These are phyloP conservation scores for Diaporthe ampelina DNA, from an alignment of 2,329 filamentous ascomycete species.

Conservation along the genomic window DNA sequence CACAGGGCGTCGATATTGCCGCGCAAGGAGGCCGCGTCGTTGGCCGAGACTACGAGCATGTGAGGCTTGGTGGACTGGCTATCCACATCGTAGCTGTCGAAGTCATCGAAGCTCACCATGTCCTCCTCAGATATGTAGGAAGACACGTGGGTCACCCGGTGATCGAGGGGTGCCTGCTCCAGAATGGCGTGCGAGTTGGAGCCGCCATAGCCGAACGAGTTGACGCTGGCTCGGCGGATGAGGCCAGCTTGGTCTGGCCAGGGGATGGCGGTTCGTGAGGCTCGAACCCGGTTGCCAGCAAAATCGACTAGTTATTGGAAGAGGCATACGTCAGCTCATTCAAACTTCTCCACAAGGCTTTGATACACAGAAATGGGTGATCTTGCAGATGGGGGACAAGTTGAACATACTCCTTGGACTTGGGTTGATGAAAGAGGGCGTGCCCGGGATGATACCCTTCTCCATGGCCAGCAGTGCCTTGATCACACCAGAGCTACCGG, in stretches of 20 bases:
- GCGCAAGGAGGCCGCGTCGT: neutral
- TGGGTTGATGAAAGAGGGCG: slow-evolving; percentile 62
- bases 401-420: slow-evolving; percentile 54
- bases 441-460: slow-evolving; percentile 62
- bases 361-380: too few relatives aligned
- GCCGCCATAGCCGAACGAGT: neutral
- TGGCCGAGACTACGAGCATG: neutral
- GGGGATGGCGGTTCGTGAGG: neutral
- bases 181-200: neutral
- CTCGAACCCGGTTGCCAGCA: neutral
- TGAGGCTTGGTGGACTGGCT: neutral
- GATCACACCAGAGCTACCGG: slow-evolving; percentile 62
- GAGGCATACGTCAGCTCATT: too few relatives aligned
- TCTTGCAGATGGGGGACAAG: too few relatives aligned
- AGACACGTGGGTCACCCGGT: neutral
- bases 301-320: neutral
- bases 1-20: neutral
- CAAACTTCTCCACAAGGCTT: too few relatives aligned
- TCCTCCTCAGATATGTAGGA: too few relatives aligned
- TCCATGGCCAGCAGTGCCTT: slow-evolving; percentile 66
- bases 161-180: neutral
- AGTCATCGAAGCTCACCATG: too few relatives aligned
- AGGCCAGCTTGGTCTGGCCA: neutral
- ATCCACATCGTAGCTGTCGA: too few relatives aligned
- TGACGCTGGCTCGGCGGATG: neutral